These are phyloP conservation scores for Hericium rajendrae DNA, from an alignment of 768 basidiomycete genomes.

Conservation along the genomic window DNA sequence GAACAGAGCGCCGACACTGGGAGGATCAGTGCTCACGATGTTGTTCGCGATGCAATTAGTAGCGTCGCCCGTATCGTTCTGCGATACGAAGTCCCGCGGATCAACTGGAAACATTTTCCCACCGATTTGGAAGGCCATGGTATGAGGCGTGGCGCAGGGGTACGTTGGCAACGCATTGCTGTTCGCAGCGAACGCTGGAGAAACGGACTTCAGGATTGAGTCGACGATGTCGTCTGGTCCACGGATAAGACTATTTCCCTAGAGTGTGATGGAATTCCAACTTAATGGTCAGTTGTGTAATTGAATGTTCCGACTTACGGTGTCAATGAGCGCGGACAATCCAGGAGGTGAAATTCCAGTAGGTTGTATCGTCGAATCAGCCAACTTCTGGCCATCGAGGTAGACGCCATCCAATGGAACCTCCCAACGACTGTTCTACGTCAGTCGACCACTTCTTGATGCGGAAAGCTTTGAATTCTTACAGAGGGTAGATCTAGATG, in stretches of 20 bases:
- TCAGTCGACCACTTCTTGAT: background rate
- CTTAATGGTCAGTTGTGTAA: background rate
- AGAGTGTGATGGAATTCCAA: background rate
- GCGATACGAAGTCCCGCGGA: conserved; percentile 59
- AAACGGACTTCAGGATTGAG: conserved; percentile 6
- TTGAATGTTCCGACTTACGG: conserved; percentile 28
- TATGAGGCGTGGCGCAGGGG: conserved; percentile 8
- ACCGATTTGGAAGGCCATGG: conserved; percentile 10
- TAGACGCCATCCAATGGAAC: conserved; percentile 60
- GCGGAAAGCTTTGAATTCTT: background rate
- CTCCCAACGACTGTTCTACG: conserved; percentile 40
- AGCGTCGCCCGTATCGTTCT: conserved; percentile 20
- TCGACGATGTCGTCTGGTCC: conserved; percentile 34
- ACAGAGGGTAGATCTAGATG: conserved; percentile 11
- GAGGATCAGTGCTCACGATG: conserved; percentile 10
- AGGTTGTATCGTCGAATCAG: conserved; percentile 36
- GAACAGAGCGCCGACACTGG: conserved; percentile 30
- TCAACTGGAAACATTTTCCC: conserved; percentile 59
- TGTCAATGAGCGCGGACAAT: conserved; percentile 52
- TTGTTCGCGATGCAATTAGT: conserved; percentile 7
- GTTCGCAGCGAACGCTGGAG: conserved; percentile 5
- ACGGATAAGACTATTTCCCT: conserved; percentile 74
- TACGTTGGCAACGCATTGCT: conserved; percentile 4
- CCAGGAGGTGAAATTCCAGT: conserved; percentile 35
- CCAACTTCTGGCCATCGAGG: conserved; percentile 54